phyloP scores from a whole-genome alignment of 2,329 filamentous ascomycete species.

The Sporothrix luriei region DNA sequence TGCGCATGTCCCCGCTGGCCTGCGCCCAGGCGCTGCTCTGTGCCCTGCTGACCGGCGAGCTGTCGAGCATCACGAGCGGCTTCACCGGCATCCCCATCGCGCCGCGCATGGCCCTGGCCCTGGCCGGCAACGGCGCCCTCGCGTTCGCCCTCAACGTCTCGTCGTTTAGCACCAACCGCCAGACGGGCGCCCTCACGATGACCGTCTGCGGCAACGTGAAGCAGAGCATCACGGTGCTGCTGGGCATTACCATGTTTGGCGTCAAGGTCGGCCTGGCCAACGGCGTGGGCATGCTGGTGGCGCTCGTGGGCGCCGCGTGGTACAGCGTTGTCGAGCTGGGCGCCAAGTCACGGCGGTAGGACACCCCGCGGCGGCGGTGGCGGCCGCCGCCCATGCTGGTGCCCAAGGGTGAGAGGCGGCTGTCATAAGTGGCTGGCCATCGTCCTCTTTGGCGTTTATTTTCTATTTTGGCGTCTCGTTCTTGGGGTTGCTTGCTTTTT shows the following conservation, averaged over 20 bases:
- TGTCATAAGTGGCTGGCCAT: not conserved
- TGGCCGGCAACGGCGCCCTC: slow-evolving; percentile 56
- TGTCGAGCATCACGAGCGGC: slow-evolving; percentile 39
- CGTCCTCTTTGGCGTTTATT: not conserved
- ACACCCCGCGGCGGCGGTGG: no score
- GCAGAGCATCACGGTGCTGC: slow-evolving; percentile 58
- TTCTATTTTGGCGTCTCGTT: not conserved
- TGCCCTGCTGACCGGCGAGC: slow-evolving; percentile 56
- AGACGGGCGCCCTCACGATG: slow-evolving; percentile 60
- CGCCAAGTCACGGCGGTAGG: slow-evolving; percentile 31
- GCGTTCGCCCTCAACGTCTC: slow-evolving; percentile 60
- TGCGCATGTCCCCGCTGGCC: slow-evolving; percentile 64
- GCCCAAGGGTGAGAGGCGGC: not conserved
- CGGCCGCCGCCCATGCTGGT: no score
- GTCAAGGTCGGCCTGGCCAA: slow-evolving; percentile 55
- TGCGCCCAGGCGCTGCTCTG: slow-evolving; percentile 57
- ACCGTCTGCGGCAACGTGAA: slow-evolving; percentile 62
- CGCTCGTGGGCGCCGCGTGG: slow-evolving; percentile 57
- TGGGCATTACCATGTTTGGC: slow-evolving; percentile 57
- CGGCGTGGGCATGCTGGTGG: slow-evolving; percentile 58
- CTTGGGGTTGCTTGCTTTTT: not conserved
- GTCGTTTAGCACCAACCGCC: slow-evolving; percentile 60
- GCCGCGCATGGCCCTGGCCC: slow-evolving; percentile 43
- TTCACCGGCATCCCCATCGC: slow-evolving; percentile 22
- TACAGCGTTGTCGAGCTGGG: slow-evolving; percentile 59